Conservation (phyloP, 73 alveolate genomes). For the Urostyla sp. region DNA sequence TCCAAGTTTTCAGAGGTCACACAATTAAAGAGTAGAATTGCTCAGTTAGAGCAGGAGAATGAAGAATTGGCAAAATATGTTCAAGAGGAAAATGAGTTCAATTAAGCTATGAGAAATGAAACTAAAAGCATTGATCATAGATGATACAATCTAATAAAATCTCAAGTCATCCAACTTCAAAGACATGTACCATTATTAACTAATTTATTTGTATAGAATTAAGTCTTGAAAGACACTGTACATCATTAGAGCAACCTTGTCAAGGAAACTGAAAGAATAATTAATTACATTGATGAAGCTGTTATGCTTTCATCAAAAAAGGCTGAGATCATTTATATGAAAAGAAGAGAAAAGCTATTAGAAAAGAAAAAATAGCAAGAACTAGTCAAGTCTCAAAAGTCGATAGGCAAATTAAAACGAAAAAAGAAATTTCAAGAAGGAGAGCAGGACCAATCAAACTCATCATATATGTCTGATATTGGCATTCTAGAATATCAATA, state of each 20-base stretch:
- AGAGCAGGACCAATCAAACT: neutral
- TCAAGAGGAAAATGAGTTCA: constrained; percentile 24
- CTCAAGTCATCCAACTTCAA: constrained; percentile 21
- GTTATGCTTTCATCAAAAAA: constrained; percentile 50
- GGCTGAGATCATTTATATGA: constrained; percentile 32
- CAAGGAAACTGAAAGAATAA: constrained; percentile 33
- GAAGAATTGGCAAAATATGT: neutral
- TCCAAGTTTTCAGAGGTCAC: constrained; percentile 13
- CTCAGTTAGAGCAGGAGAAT: constrained; percentile 21
- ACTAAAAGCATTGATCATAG: constrained; percentile 8
- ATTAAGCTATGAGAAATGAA: neutral
- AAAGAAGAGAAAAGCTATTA: constrained; percentile 21
- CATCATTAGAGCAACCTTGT: neutral
- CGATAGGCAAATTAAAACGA: neutral
- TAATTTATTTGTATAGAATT: too few relatives aligned
- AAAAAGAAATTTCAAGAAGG: neutral
- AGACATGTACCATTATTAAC: too few relatives aligned
- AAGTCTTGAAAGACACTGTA: constrained; percentile 23
- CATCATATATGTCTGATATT: constrained; percentile 3
- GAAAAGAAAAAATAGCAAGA: constrained; percentile 30
- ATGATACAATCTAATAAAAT: constrained; percentile 29
- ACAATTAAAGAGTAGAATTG: neutral
- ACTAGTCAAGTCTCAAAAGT: neutral
- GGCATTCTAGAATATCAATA: constrained; percentile 8
- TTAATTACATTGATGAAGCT: constrained; percentile 30